Base-by-base conservation (phyloP, 306 rosid genomes). In the Gynostemma pentaphyllum region DNA sequence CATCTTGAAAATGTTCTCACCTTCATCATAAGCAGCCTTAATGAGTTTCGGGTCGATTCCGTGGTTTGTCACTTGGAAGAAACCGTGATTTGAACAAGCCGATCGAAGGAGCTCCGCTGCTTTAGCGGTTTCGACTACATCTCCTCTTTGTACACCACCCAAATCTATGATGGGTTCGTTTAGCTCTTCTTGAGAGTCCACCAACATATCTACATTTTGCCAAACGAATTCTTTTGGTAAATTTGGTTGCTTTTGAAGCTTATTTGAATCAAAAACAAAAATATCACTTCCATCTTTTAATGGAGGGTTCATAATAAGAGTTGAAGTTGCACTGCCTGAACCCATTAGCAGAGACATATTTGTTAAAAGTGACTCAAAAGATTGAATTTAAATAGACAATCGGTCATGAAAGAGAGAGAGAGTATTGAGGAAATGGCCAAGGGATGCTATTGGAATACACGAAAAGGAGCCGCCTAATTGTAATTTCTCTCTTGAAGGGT, bases 51-150 rank as follows among this genome's bases (percentile, higher is more conserved):
- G 75, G 28, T 69, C 83, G 11, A 87, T 64, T 0, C 95, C 86
- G 22, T 87, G 95, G 65, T 84, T 83, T 7, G 77, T 84, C 8
- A 87, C 83, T 64, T 75, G 81, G 71, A 87, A 87, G 74, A 84
- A 79, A 0, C 95, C 90, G 16, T 87, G 95, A 41, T 80, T 74
- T 55, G 59, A 18, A 54, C 95, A 87, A 5, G 90, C 85, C 1
- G 24, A 4, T 40, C 78, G 69, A 22, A 87, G 64, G 2, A 80
- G 76, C 69, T 76, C 73, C 1, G 76, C 82, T 0, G 85, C 85
- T 0, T 23, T 18, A 0, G 66, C 76, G 12, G 66, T 67, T 13
- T 66, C 85, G 9, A 0, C 72, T 6, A 62, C 79, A 23, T 81
- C 88, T 12, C 75, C 70, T 21, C 64, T 54, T 3, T 48, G 29